Evolutionary conservation across 306 rosid species (phyloP).

Genomic region (Rubus idaeus): DNA sequence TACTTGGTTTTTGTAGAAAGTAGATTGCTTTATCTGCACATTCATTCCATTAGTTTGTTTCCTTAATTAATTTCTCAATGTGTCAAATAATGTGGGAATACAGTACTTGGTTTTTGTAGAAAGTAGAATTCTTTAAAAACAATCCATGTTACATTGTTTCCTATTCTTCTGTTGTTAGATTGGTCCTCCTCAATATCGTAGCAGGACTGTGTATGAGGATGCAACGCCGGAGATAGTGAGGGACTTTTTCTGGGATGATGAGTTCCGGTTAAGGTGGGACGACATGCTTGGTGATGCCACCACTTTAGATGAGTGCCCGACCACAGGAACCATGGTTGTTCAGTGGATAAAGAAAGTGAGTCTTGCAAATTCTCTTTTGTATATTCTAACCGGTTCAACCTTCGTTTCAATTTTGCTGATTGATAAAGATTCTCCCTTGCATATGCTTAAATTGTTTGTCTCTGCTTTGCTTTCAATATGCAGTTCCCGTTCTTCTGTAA

Average conservation of each 20-base stretch:
- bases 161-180: constrained; percentile 29
- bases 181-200: constrained; percentile 58
- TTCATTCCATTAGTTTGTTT: background rate
- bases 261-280: constrained; percentile 52
- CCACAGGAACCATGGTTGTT: constrained; percentile 52
- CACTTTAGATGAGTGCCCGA: constrained; percentile 47
- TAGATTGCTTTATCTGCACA: background rate
- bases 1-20: background rate
- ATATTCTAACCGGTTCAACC: background rate
- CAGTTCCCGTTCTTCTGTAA: constrained; percentile 75
- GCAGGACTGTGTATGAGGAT: constrained; percentile 49
- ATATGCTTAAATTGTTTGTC: background rate
- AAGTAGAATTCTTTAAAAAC: background rate
- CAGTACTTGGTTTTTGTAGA: background rate
- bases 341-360: constrained; percentile 58
- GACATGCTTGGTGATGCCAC: constrained; percentile 44
- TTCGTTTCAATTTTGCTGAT: background rate
- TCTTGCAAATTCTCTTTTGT: background rate
- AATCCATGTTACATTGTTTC: background rate
- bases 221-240: constrained; percentile 50
- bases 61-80: no score
- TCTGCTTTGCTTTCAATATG: constrained; percentile 7
- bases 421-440: background rate
- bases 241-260: constrained; percentile 66
- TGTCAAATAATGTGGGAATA: background rate